phyloP scores from a whole-genome alignment of 106 monocot genomes.

The Dactylorhiza incarnata region DNA sequence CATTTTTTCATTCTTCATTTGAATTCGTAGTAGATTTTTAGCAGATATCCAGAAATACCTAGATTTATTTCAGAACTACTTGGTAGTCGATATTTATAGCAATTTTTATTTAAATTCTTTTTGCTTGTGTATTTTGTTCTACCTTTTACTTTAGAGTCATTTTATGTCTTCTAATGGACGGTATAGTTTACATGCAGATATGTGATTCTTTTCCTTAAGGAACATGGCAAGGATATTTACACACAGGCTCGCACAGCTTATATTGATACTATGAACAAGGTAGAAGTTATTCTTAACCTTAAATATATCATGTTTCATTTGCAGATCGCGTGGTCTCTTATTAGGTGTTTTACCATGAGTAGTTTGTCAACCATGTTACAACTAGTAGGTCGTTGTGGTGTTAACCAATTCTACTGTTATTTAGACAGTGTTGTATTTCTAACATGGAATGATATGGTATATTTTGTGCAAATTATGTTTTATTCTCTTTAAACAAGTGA shows the following conservation, averaged over 20 bases:
- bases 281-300: conserved; percentile 16
- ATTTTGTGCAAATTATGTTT: background rate
- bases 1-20: background rate
- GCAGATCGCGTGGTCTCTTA: background rate
- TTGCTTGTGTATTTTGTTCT: background rate
- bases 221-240: conserved; percentile 93
- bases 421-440: background rate
- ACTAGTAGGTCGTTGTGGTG: background rate
- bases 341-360: background rate
- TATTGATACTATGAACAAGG: conserved; percentile 99
- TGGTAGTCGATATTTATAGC: background rate
- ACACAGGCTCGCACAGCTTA: conserved; percentile 81
- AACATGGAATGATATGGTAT: background rate
- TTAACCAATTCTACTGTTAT: background rate
- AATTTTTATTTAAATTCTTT: background rate
- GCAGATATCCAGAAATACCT: background rate
- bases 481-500: background rate
- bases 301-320: background rate
- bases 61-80: background rate
- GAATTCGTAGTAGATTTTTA: background rate
- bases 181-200: conserved; percentile 38
- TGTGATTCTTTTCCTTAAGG: conserved; percentile 75
- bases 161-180: background rate
- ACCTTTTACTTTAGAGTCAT: background rate
- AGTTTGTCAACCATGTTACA: background rate